A percentile compares a stretch with the other conserved stretches of the same genome.
Conservation (phyloP, 2,329 filamentous ascomycete genomes). For the Tolypocladium nubicola region DNA sequence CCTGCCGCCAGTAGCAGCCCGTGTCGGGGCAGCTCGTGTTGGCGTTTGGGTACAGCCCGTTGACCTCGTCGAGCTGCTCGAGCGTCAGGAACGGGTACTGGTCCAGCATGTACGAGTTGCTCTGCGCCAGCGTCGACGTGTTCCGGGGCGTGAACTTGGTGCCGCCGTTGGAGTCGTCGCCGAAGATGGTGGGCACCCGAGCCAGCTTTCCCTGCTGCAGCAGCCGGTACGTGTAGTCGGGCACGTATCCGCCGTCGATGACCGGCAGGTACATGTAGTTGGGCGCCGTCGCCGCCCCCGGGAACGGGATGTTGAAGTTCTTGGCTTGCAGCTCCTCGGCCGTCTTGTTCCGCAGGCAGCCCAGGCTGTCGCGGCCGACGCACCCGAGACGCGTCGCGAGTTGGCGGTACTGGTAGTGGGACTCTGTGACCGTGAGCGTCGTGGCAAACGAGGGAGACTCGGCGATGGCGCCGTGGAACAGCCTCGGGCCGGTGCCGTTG, state of each 20-base stretch:
- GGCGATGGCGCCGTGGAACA: constrained; percentile 41
- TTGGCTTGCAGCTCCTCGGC: constrained; percentile 28
- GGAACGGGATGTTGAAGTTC: constrained; percentile 27
- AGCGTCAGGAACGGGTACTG: constrained; percentile 22
- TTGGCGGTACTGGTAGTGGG: constrained; percentile 41
- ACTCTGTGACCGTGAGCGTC: constrained; percentile 32
- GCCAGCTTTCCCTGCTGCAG: constrained; percentile 40
- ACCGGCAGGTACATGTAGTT: constrained; percentile 44
- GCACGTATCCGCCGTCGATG: constrained; percentile 42
- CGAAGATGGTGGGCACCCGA: constrained; percentile 40
- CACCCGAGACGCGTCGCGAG: constrained; percentile 34
- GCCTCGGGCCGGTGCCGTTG: constrained; percentile 32
- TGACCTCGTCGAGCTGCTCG: constrained; percentile 19
- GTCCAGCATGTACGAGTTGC: constrained; percentile 21
- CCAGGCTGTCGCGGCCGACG: constrained; percentile 24
- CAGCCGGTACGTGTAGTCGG: constrained; percentile 36
- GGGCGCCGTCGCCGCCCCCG: constrained; percentile 21
- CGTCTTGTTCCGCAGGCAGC: constrained; percentile 34
- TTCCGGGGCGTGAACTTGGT: constrained; percentile 22
- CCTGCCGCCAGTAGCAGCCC: constrained; percentile 26
- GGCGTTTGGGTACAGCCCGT: constrained; percentile 23
- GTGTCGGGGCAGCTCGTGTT: constrained; percentile 18
- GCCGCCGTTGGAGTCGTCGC: constrained; percentile 27
- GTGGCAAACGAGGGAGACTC: constrained; percentile 42
- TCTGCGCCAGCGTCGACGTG: constrained; percentile 19